Evolutionary conservation across 352 stramenopile genomes (phyloP).

Genomic region (Pythium rishiriense): DNA sequence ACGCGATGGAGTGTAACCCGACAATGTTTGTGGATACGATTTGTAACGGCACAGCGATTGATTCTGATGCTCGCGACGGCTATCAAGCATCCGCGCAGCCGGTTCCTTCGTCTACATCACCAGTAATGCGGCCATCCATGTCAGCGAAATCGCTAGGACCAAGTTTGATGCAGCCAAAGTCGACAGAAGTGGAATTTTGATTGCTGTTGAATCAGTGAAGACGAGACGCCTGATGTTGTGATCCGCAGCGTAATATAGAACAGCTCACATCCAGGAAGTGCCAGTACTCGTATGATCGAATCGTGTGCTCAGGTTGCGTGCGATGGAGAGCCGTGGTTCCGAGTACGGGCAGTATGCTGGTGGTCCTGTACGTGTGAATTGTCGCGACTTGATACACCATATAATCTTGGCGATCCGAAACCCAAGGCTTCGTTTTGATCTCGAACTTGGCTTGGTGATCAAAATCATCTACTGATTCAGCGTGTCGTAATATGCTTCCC

Average conservation of each 20-base stretch:
- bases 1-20: conserved; percentile 82
- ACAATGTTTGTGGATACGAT: conserved; percentile 73
- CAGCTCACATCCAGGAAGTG: neutral
- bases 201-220: neutral
- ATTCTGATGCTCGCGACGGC: neutral
- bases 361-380: no score
- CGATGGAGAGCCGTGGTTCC: no score
- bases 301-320: no score
- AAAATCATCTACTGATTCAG: no score
- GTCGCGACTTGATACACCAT: no score
- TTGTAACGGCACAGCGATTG: conserved; percentile 25
- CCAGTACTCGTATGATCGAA: neutral
- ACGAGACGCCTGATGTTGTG: neutral
- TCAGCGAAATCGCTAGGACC: neutral
- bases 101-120: neutral
- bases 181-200: neutral
- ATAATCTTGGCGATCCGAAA: no score
- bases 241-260: neutral
- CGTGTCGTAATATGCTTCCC: no score
- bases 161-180: neutral
- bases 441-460: no score
- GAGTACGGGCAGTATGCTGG: no score
- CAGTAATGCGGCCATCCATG: neutral
- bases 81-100: neutral
- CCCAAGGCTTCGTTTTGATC: no score